Evolutionary conservation across 225 moss, liverwort and hornwort genomes (phyloP).

Genomic region (Pseudisothecium myosuroides): DNA sequence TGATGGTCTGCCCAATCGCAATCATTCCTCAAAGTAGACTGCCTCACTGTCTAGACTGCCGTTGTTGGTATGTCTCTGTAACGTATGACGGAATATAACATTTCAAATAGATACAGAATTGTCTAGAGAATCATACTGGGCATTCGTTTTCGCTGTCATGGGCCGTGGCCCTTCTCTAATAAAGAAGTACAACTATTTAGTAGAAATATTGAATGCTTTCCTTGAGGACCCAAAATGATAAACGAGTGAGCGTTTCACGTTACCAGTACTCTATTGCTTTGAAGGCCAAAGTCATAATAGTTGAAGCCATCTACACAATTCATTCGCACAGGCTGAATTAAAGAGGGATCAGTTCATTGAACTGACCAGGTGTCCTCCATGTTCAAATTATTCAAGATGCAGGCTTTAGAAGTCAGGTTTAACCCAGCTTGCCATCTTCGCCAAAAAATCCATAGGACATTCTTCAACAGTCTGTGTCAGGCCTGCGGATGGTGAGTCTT

Average conservation of each 20-base stretch:
- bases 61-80: slow-evolving; percentile 19
- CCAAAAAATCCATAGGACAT: neutral
- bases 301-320: neutral
- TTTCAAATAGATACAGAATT: neutral
- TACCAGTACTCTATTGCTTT: neutral
- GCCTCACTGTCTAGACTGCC: neutral
- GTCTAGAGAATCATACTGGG: neutral
- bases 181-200: neutral
- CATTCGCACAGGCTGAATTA: neutral
- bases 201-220: neutral
- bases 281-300: neutral
- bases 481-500: neutral
- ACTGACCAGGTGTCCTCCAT: neutral
- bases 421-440: neutral
- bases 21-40: neutral
- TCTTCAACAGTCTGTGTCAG: neutral
- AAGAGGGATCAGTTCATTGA: neutral
- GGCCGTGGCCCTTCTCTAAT: neutral
- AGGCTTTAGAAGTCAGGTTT: neutral
- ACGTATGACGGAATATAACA: neutral
- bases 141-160: neutral
- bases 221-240: neutral
- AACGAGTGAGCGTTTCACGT: neutral
- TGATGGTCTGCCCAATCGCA: neutral
- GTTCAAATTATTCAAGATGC: neutral